phyloP scores from a whole-genome alignment of 345 rosid genomes.

The Citrus inodora region DNA sequence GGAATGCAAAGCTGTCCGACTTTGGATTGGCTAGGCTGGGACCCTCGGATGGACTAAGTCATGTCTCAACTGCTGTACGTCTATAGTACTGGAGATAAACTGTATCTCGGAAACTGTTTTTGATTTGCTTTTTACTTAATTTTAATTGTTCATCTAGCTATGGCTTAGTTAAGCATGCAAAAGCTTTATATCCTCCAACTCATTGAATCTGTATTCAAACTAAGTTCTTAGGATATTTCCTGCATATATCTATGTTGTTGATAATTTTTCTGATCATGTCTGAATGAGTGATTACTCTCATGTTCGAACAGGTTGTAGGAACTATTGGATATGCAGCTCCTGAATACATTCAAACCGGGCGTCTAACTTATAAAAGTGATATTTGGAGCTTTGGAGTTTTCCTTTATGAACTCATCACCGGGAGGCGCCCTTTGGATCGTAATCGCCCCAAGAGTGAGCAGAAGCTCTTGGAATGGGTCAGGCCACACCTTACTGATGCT shows the following conservation, averaged over 20 bases:
- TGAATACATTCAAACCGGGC: constrained; percentile 84
- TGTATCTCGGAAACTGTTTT: neutral
- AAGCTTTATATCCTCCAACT: too few relatives aligned
- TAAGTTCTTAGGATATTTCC: neutral
- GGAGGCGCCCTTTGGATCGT: constrained; percentile 76
- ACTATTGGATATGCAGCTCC: constrained; percentile 98
- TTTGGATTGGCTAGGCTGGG: constrained; percentile 97
- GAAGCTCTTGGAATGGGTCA: constrained; percentile 89
- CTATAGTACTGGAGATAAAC: neutral
- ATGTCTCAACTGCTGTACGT: constrained; percentile 86
- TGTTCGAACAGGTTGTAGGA: constrained; percentile 65
- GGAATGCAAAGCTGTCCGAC: constrained; percentile 94
- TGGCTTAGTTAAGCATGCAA: neutral
- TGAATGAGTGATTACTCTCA: neutral
- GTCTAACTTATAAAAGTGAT: constrained; percentile 74
- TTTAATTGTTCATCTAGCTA: neutral
- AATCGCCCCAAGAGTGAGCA: constrained; percentile 85
- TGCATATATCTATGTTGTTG: neutral
- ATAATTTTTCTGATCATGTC: neutral
- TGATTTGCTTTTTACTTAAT: neutral
- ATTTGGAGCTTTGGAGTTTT: constrained; percentile 94
- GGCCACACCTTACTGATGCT: constrained; percentile 65
- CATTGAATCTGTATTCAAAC: neutral
- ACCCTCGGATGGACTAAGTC: constrained; percentile 84
- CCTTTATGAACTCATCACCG: constrained; percentile 87